Evolutionary conservation across 2,329 filamentous ascomycete species (phyloP).

Genomic region (Dothideomycetes sp.): DNA sequence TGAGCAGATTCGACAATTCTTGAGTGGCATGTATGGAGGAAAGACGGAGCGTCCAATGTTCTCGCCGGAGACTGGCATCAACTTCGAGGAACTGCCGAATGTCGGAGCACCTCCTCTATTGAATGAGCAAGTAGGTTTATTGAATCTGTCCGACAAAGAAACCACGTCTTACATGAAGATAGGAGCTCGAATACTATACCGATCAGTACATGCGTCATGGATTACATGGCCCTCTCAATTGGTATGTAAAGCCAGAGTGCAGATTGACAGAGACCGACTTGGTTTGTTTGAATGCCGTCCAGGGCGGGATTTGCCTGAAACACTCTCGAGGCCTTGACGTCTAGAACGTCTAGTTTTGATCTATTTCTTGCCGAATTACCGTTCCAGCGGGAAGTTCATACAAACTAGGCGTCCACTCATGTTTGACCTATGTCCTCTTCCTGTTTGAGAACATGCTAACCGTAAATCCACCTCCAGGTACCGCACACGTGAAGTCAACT

Average conservation of each 20-base stretch:
- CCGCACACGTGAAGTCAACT: slow-evolving; percentile 63
- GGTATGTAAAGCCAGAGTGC: no score
- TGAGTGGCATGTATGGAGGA: slow-evolving; percentile 64
- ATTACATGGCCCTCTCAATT: slow-evolving; percentile 72
- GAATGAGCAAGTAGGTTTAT: slow-evolving; percentile 44
- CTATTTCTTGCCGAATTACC: no score
- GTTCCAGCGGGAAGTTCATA: no score
- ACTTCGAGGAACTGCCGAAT: slow-evolving; percentile 53
- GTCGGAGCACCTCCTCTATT: slow-evolving; percentile 52
- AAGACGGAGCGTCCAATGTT: slow-evolving; percentile 50
- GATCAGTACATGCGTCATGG: slow-evolving; percentile 62
- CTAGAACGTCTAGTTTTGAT: no score
- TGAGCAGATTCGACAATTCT: slow-evolving; percentile 57
- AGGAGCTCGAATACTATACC: slow-evolving; percentile 69
- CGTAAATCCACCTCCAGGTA: no score
- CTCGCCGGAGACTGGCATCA: slow-evolving; percentile 50
- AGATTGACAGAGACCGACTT: no score
- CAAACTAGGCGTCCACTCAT: no score
- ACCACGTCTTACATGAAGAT: slow-evolving; percentile 7
- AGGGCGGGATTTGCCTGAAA: no score
- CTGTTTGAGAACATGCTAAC: no score
- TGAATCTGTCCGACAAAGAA: neutral
- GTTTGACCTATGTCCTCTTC: no score
- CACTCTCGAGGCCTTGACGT: no score
- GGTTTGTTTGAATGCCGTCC: no score